Conservation (phyloP, 179 eudicot species). For the Beta lomatogona region DNA sequence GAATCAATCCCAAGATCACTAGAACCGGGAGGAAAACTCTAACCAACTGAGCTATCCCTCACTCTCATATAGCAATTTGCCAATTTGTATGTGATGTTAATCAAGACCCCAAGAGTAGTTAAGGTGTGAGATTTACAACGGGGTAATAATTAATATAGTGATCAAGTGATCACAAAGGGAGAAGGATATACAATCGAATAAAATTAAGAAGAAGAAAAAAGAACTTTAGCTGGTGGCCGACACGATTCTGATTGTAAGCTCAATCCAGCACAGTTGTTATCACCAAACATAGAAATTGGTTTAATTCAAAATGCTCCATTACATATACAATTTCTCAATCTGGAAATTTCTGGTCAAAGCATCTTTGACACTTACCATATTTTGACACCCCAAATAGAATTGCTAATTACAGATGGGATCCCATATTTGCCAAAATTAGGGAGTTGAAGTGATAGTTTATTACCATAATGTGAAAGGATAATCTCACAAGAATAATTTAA, state of each 20-base stretch:
- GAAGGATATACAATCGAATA: background rate
- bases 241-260: conserved; percentile 27
- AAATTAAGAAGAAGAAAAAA: background rate
- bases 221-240: conserved; percentile 35
- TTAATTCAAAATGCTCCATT: conserved; percentile 1
- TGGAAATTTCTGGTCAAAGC: conserved; percentile 31
- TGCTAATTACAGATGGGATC: background rate
- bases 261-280: conserved; percentile 29
- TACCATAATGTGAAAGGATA: background rate
- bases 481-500: background rate
- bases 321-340: conserved; percentile 21
- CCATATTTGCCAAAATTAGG: conserved; percentile 16
- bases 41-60: too few species aligned
- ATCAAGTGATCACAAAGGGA: too few species aligned
- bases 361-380: conserved; percentile 30
- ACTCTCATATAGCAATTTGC: too few species aligned
- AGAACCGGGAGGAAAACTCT: too few species aligned
- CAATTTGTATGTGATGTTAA: too few species aligned
- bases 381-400: background rate
- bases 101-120: too few species aligned
- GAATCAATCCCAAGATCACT: too few species aligned
- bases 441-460: background rate
- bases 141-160: too few species aligned
- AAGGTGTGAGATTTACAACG: too few species aligned
- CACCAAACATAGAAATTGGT: conserved; percentile 8